Evolutionary conservation across 1,284 basidiomycete species (phyloP), one percentile per base, ranked within the genome.

Genomic region (Ustilago xerochloae): DNA sequence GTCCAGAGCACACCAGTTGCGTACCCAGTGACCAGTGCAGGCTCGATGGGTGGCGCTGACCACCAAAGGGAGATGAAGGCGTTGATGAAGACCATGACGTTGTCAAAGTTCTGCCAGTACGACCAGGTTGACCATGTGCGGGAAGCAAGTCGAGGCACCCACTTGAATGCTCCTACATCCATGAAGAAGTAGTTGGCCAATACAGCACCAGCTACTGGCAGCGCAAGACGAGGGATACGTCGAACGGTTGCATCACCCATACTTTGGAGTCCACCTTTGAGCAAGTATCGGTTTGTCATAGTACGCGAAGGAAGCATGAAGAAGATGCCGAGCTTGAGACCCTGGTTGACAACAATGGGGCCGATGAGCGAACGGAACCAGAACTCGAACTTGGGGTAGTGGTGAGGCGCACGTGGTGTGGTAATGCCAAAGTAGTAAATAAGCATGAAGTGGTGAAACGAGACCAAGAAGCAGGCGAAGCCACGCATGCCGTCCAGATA

Each of bases 1-100:
- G 80, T 80, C 80, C 80, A 81, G 9, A 81, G 77, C 48, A 81
- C 75, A 68, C 80, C 79, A 1, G 80, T 81, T 22, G 80, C 80
- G 30, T 81, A 81, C 0, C 70, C 68, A 8, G 77, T 72, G 33
- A 77, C 77, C 6, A 79, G 54, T 3, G 69, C 68, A 5, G 80
- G 80, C 41, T 62, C 48, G 1, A 66, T 59, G 13, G 78, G 78
- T 10, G 80, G 80, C 8, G 63, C 48, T 4, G 77, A 69, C 69
- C 75, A 81, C 80, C 80, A 81, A 16, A 81, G 72, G 54, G 73
- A 63, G 28, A 81, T 68, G 32, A 69, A 80, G 33, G 69, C 70
- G 46, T 80, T 61, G 53, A 80, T 1, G 50, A 80, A 80, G 22
- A 71, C 67, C 58, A 73, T 66, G 59, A 79, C 61, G 45, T 78